Conservation (phyloP, 1,139 yeast genomes). For the Entelexis paramagnoliae region DNA sequence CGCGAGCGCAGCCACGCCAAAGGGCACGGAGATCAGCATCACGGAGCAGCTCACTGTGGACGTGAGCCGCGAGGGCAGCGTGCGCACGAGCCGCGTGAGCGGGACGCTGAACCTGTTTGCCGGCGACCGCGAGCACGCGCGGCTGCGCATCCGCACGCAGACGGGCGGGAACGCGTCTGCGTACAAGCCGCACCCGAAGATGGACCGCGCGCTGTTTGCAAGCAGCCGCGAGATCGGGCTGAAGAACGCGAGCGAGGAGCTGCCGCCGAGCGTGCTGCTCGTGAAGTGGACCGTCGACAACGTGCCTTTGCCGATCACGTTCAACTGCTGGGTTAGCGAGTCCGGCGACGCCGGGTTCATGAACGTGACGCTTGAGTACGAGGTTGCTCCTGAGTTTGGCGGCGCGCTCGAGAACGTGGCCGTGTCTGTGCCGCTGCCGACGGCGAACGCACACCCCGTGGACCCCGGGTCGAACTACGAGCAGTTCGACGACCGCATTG, state of each 20-base stretch:
- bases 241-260: constrained; percentile 65
- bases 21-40: constrained; percentile 59
- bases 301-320: constrained; percentile 54
- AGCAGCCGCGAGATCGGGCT: constrained; percentile 52
- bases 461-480: constrained; percentile 32
- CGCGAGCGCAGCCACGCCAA: constrained; percentile 31
- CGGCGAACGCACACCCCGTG: constrained; percentile 46
- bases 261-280: constrained; percentile 88
- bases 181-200: constrained; percentile 93
- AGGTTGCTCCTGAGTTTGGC: constrained; percentile 42
- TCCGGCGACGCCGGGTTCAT: constrained; percentile 43
- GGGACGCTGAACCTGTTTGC: constrained; percentile 88
- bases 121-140: constrained; percentile 58
- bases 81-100: constrained; percentile 65
- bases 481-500: constrained; percentile 34
- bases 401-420: constrained; percentile 47
- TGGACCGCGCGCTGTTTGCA: constrained; percentile 65
- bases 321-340: constrained; percentile 78
- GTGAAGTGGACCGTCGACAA: constrained; percentile 47
- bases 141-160: constrained; percentile 51
- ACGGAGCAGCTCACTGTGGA: constrained; percentile 72
- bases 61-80: constrained; percentile 74
- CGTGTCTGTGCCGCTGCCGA: constrained; percentile 51
- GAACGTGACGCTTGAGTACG: constrained; percentile 82
- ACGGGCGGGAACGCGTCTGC: constrained; percentile 47